Evolutionary conservation across 306 rosid genomes (phyloP), one percentile per base, ranked within the genome.

Genomic region (Vigna trinervia): DNA sequence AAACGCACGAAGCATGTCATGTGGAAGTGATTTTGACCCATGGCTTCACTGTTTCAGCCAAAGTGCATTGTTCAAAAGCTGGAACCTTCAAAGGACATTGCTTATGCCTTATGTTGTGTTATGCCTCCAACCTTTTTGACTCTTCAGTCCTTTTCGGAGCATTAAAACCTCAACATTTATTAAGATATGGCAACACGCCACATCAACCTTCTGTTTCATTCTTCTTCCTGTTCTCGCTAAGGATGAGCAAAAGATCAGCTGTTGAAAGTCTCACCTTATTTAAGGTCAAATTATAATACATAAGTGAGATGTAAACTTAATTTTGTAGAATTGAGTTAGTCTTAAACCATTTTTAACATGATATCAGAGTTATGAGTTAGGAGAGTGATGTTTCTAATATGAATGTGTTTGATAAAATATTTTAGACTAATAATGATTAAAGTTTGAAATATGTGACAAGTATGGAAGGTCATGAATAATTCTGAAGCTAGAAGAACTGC

Each of bases 111-210:
- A n/a, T 75, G 61, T 9, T 8, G 38, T 48, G 50, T 50, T 26
- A 15, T 47, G 74, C 14, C 20, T 43, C 66, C 32, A 43, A n/a
- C 10, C 30, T 38, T 23, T 19, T 38, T 70, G 23, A 20, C 56
- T 22, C 47, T 71, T 23, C 1, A 13, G 46, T 78, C 77, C 19
- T 60, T 70, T 60, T 69, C 53, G 17, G n/a, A 77, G 50, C 66
- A 54, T 77, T 66, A 79, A 3, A 52, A 45, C 3, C 3, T n/a
- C 70, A 57, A 26, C 52, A 36, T 32, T 15, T 61, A 61, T 59
- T 28, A 12, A 12, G 65, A 59, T 57, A 58, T 58, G 34, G 34
- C 34, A 30, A 30, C 34, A 30, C 34, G 19, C 17, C 19, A 56
- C 5, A 54, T 20, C 60, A 0, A 9, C 3, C 7, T 58, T 58